Evolutionary conservation across 768 basidiomycete species (phyloP), one percentile per base, ranked within the genome.

Genomic region (Suillus placidus): DNA sequence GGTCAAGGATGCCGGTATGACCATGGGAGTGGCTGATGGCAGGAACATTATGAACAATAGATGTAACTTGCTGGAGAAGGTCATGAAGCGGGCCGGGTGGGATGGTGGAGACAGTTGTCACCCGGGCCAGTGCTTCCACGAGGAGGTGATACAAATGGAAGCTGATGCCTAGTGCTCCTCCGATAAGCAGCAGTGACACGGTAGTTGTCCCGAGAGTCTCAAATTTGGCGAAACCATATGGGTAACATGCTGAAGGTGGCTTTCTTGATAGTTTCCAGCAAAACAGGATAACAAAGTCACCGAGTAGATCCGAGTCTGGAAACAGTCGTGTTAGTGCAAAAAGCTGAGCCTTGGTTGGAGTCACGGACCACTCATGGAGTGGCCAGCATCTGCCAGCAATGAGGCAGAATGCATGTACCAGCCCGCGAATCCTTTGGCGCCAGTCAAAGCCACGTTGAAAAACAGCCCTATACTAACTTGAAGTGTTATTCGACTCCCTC

Each of bases 191-290:
- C 58, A 97, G 79, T 2, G 95, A 93, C 56, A 97, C 90, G 43
- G 91, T 87, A 3, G 93, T 87, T n/a, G 96, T 97, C 56, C 97
- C 97, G 30, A 98, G 82, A 6, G 95, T 95, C 78, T 99, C 97
- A 70, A 95, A 97, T 78, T 99, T 98, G 68, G 91, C 91, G 71
- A 93, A 92, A 18, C 94, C 93, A 67, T 90, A 95, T 1, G 95
- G 95, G 75, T 94, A 98, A 68, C 78, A 80, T 68, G 81, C 84
- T 10, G 92, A 90, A 12, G 95, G 92, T n/a, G 91, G 86, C 73
- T 85, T 86, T 60, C 94, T 85, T 1, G 93, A 94, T 42, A 95
- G 81, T 60, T 88, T 87, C 92, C 94, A 97, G 73, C 89, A 92
- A 68, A 92, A 89, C 12, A 99, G 83, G 5, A 93, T 95, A 63